phyloP scores from a whole-genome alignment of 2,329 filamentous ascomycete genomes.

The Lasiodiplodia citricola region DNA sequence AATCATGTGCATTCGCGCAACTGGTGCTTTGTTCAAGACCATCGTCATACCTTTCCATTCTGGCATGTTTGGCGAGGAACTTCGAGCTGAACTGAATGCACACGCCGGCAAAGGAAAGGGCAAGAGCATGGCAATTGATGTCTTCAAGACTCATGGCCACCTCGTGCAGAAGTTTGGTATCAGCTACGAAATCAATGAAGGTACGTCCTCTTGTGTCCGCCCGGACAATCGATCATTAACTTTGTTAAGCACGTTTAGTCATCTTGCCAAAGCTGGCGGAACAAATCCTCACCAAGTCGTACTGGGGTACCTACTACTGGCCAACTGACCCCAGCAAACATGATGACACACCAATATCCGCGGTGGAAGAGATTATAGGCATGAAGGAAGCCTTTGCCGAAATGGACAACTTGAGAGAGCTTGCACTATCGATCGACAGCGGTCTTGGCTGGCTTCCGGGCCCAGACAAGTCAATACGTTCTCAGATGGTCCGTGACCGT shows the following conservation, averaged over 20 bases:
- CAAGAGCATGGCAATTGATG: slow-evolving; percentile 64
- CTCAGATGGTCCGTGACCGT: slow-evolving; percentile 52
- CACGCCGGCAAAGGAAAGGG: slow-evolving; percentile 31
- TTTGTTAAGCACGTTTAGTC: slow-evolving; percentile 41
- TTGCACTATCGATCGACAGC: slow-evolving; percentile 71
- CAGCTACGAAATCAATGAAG: slow-evolving; percentile 70
- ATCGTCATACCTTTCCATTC: slow-evolving; percentile 70
- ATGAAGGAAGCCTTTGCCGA: slow-evolving; percentile 67
- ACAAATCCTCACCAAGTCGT: slow-evolving; percentile 61
- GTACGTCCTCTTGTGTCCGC: slow-evolving; percentile 37
- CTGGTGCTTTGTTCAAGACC: slow-evolving; percentile 63
- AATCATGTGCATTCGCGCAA: slow-evolving; percentile 65
- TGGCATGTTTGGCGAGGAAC: slow-evolving; percentile 58
- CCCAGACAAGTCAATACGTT: slow-evolving; percentile 61
- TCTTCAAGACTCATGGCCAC: slow-evolving; percentile 65
- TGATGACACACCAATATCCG: slow-evolving; percentile 62
- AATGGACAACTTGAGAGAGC: slow-evolving; percentile 61
- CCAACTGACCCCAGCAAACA: slow-evolving; percentile 64
- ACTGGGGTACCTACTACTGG: slow-evolving; percentile 71
- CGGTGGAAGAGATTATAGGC: slow-evolving; percentile 66
- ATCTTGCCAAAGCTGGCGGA: slow-evolving; percentile 62
- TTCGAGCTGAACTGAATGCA: slow-evolving; percentile 32
- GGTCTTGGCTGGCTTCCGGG: slow-evolving; percentile 71
- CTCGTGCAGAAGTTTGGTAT: slow-evolving; percentile 69
- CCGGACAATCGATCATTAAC: slow-evolving; percentile 32